Base-by-base conservation (phyloP, 495 filamentous ascomycete genomes). In the Annulohypoxylon moriforme region DNA sequence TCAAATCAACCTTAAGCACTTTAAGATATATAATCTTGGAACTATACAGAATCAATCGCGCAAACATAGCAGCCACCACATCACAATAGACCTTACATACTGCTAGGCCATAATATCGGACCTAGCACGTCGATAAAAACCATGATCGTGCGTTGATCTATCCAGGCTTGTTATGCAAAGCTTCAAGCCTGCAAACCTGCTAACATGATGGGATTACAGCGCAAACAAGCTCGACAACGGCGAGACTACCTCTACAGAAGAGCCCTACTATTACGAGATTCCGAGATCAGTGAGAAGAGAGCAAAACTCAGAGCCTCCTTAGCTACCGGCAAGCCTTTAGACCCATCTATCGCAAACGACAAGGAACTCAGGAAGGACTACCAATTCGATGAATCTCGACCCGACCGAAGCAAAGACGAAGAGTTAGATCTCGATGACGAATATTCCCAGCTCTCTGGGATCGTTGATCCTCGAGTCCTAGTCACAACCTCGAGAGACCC, bases 201-300 rank as follows among this genome's bases (percentile, higher is more conserved):
- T 80, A 75, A 80, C 71, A 60, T 11, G 6, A 55, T 49, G 8
- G 0, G 14, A 53, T 47, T 52, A 29, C 58, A 87, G 84, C 83
- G 86, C 74, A 88, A 88, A 86, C 91, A 95, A 89, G 89, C 91
- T 71, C 90, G 94, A 67, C 89, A 94, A 81, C 89, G 96, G 72
- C 88, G 95, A 49, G 96, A 99, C 76, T 99, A 98, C 81, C 91
- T 99, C 75, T 97, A 98, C 79, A 91, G 96, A 46, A 84, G 72
- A 34, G 72, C 76, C 38, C 69, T 84, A 9, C 73, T 92, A 18
- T 90, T 99, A 52, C 92, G 92, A 67, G 92, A 97, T 84, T 96
- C 96, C 64, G 94, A 97, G 73, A 94, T 96, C 49, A 90, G 91
- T 59, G 92, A 96, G 80, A 97, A 97, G 80, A 87, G 96, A 75